Base-by-base conservation (phyloP, 192 early-diverging fungal species). In the Coemansia sp. region DNA sequence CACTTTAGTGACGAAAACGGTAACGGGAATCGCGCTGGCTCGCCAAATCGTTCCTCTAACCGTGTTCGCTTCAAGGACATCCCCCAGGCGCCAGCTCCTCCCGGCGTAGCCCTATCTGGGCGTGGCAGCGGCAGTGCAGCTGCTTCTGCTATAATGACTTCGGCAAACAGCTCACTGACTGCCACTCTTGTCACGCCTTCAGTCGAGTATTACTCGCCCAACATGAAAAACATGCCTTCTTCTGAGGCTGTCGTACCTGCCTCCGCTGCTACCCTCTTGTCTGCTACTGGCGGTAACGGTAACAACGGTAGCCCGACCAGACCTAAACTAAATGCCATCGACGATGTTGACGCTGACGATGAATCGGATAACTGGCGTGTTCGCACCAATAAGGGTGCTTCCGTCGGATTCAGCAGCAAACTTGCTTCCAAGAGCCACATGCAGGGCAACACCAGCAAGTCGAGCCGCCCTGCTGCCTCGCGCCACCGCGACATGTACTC, bases 161-260 rank as follows among this genome's bases (percentile, higher is more conserved):
- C 75, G 0, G 51, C 75, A 11, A 66, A 78, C 46, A 78, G 75
- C 75, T 78, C 75, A 33, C 64, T 78, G 41, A 78, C 75, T 0
- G 69, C 69, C 11, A 78, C 75, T 0, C 56, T 78, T 11, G 75
- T 78, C 18, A 68, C 69, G 2, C 57, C 75, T 11, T 78, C 75
- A 2, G 65, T 71, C 55, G 75, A 78, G 47, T 71, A 68, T 59
- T 78, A 71, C 61, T 54, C 61, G 56, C 55, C 73, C 27, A 64
- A 53, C 43, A 58, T 68, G 34, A 61, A 49, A 48, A 17, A 21
- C 34, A 46, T 14, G 18, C 42, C 34, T 1, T 48, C 21, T 19
- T 45, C 38, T 6, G 8, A 21, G 3, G 34, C 56, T 58, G 40
- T 55, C 22, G 18, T 4, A 18, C 53, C 41, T 52, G 66, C 61